Percentiles rank a stretch among this genome's conserved stretches.
phyloP scores from a whole-genome alignment of 805 yeast genomes.

The Barnettozyma botsteinii region DNA sequence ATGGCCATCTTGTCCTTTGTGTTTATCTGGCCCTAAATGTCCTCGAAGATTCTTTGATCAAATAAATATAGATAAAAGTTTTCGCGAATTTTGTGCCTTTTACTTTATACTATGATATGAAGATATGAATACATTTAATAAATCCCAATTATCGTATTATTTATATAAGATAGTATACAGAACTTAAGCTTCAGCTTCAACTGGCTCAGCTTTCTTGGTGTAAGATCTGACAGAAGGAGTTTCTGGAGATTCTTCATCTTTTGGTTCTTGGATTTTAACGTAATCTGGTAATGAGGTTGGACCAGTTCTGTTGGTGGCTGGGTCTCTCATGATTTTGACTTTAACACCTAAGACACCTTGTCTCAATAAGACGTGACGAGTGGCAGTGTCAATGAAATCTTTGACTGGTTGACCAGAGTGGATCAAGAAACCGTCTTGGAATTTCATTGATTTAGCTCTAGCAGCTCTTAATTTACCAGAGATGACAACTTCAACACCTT shows the following conservation, averaged over 20 bases:
- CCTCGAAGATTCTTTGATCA: too few relatives aligned
- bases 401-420: conserved; percentile 99
- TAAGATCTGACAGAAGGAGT: conserved; percentile 82
- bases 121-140: too few relatives aligned
- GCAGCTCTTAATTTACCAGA: conserved; percentile 99
- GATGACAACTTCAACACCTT: conserved; percentile 99
- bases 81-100: too few relatives aligned
- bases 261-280: conserved; percentile 88
- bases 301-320: conserved; percentile 78
- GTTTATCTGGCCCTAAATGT: not conserved
- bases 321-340: conserved; percentile 99
- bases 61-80: too few relatives aligned
- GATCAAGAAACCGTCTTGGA: conserved; percentile 99
- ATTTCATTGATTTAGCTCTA: conserved; percentile 99
- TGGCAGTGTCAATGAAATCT: conserved; percentile 97
- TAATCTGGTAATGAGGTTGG: conserved; percentile 94
- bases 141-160: too few relatives aligned
- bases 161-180: too few relatives aligned
- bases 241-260: conserved; percentile 80
- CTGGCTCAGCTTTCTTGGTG: conserved; percentile 34
- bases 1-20: conserved; percentile 20
- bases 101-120: too few relatives aligned
- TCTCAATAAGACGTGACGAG: conserved; percentile 99
- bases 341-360: conserved; percentile 99
- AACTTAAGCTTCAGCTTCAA: conserved; percentile 14